phyloP scores from a whole-genome alignment of 257 asterid genomes.

The Jacaranda copaia region DNA sequence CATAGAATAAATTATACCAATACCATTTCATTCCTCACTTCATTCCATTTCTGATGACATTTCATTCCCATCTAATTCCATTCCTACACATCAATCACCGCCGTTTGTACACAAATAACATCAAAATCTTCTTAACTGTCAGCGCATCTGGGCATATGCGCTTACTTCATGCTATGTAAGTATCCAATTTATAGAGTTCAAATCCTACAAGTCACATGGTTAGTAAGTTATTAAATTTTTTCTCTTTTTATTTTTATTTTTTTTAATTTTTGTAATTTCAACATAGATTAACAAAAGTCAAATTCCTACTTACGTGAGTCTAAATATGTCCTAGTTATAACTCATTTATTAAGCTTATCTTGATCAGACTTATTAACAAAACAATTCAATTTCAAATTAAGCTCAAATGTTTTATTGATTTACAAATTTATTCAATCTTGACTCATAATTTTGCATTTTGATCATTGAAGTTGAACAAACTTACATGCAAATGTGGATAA shows the following conservation, averaged over 20 bases:
- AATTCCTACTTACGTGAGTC: not conserved
- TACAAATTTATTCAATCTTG: too few species aligned
- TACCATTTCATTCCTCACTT: too few species aligned
- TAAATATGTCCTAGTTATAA: not conserved
- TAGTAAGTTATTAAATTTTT: not conserved
- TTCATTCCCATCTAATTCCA: too few species aligned
- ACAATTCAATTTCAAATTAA: not conserved
- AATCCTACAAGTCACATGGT: conserved; percentile 19
- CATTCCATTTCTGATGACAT: too few species aligned
- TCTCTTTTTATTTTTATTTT: not conserved
- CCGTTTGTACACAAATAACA: not conserved
- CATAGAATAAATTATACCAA: too few species aligned
- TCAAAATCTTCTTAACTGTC: not conserved
- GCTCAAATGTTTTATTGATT: not conserved
- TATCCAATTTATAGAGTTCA: conserved; percentile 5
- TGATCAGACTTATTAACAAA: not conserved
- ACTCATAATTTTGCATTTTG: too few species aligned
- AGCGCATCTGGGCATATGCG: not conserved
- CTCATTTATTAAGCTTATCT: too few species aligned
- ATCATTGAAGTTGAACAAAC: too few species aligned
- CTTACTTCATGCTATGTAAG: conserved; percentile 9
- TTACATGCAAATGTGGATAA: too few species aligned
- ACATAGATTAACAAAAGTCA: not conserved
- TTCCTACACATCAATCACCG: too few species aligned
- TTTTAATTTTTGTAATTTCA: not conserved